Evolutionary conservation across 305 asterid genomes (phyloP).

Genomic region (Solanum hybrid): DNA sequence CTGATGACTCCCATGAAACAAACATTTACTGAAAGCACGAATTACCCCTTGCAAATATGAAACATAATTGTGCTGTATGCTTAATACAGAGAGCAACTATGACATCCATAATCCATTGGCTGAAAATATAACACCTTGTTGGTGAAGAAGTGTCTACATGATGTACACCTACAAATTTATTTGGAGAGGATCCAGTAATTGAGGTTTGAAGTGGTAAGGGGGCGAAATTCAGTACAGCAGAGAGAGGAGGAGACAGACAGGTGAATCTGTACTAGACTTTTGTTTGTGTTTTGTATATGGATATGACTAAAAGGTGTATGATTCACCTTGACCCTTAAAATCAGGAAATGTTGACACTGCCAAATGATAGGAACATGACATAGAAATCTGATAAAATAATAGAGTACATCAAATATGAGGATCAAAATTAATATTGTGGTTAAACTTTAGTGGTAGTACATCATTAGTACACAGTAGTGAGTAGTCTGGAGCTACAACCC

Average conservation of each 20-base stretch:
- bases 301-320: neutral
- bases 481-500: neutral
- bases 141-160: neutral
- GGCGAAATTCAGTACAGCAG: neutral
- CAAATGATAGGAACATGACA: neutral
- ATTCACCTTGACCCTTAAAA: neutral
- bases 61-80: neutral
- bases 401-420: neutral
- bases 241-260: neutral
- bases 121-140: neutral
- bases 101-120: neutral
- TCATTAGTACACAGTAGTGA: neutral
- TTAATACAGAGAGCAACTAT: neutral
- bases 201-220: neutral
- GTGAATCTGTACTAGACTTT: neutral
- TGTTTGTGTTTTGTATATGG: neutral
- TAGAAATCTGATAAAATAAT: neutral
- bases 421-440: neutral
- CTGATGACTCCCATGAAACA: neutral
- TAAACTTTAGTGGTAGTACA: neutral
- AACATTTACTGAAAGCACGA: neutral
- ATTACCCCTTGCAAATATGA: neutral
- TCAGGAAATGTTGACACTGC: neutral
- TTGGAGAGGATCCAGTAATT: neutral
- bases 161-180: neutral